Conservation (phyloP, 208 protist species). For the Porcisia deanei region DNA sequence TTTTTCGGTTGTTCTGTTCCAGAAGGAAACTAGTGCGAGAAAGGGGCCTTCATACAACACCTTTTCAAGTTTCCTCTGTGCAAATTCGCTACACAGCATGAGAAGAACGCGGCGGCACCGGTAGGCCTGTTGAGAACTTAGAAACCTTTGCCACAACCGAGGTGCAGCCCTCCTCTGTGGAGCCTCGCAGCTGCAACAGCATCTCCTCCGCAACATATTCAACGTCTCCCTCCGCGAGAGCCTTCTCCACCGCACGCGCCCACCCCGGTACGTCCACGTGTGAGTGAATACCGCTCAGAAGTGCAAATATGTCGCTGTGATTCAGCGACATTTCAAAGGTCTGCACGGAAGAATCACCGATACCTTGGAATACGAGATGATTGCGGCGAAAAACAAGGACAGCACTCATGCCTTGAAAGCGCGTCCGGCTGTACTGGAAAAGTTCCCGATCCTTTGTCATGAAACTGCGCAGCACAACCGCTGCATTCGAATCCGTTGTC, state of each 20-base stretch:
- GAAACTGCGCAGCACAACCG: slow-evolving; percentile 30
- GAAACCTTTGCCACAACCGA: slow-evolving; percentile 45
- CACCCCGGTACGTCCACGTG: slow-evolving; percentile 33
- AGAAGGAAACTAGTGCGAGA: background rate
- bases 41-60: background rate
- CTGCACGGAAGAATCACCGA: slow-evolving; percentile 50
- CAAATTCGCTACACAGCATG: slow-evolving; percentile 15
- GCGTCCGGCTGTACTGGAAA: slow-evolving; percentile 34
- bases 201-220: slow-evolving; percentile 86
- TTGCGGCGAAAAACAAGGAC: slow-evolving; percentile 56
- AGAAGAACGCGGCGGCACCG: slow-evolving; percentile 39
- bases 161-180: slow-evolving; percentile 26
- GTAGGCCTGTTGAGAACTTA: slow-evolving; percentile 38
- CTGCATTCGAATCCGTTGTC: slow-evolving; percentile 33
- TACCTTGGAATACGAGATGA: slow-evolving; percentile 59
- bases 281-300: slow-evolving; percentile 48
- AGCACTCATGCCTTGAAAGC: slow-evolving; percentile 45
- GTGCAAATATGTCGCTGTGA: slow-evolving; percentile 53
- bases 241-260: slow-evolving; percentile 21
- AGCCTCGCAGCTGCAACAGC: slow-evolving; percentile 45
- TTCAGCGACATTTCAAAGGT: slow-evolving; percentile 50
- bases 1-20: too few species aligned
- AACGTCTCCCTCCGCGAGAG: slow-evolving; percentile 38
- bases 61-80: background rate
- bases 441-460: slow-evolving; percentile 12